Base-by-base conservation (phyloP, 495 filamentous ascomycete genomes). In the Aspergillus hancockii region DNA sequence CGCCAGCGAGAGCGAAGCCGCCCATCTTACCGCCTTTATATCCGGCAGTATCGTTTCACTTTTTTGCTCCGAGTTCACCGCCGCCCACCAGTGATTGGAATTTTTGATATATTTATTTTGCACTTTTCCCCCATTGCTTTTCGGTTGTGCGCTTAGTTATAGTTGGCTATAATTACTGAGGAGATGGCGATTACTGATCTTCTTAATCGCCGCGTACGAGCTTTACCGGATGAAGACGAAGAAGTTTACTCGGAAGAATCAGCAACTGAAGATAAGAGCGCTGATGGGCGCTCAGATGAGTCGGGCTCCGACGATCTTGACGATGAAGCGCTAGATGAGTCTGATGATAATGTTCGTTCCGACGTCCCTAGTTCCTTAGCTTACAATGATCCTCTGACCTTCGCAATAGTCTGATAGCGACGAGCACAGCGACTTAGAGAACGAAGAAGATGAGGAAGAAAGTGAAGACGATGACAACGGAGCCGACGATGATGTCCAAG, bases 171-270 rank as follows among this genome's bases (percentile, higher is more conserved):
- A 16, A 21, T 23, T 22, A 32, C 14, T 21, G 18, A 21, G 55
- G 64, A 49, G 18, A 83, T 83, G 81, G 72, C 72, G 23, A 75
- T 80, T 56, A 66, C 72, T n/a, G 74, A 77, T 56, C 73, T 71
- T 28, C 69, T 90, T 9, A 81, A 88, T 63, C 78, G 85, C 57
- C 78, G 86, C 45, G 82, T 89, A 34, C 80, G 80, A 41, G 82
- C 84, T 0, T 73, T 80, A 32, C 79, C 78, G 34, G 85, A 83
- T 54, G 81, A 82, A 0, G 85, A 88, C 3, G 75, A 83, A 25
- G 83, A 83, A 7, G 54, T 59, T 3, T 71, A 70, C 47, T 75
- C 70, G 1, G 71, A 71, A 14, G 63, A 22, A 14, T 71, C 74
- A 43, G 67, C 46, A 22, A 63, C 61, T 8, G 70, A 63, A 38